phyloP scores from a whole-genome alignment of 768 basidiomycete genomes.

The Cystofilobasidium capitatum region DNA sequence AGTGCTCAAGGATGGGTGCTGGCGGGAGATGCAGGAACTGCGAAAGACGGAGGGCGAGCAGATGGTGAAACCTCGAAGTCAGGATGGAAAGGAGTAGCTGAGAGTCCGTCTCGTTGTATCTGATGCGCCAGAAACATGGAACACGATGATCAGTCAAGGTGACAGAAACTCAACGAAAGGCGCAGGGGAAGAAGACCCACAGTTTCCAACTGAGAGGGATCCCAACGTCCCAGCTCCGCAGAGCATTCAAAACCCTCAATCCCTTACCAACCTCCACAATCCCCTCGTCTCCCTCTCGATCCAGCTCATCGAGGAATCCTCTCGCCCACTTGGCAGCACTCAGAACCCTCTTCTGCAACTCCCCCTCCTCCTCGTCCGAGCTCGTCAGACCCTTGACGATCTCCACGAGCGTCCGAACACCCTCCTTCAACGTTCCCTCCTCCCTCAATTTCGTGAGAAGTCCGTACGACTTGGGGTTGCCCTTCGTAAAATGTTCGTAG shows the following conservation, averaged over 20 bases:
- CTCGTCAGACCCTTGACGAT: not conserved
- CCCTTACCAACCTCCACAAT: constrained; percentile 87
- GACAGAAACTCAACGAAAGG: not conserved
- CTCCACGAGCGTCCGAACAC: constrained; percentile 2
- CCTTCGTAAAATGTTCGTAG: constrained; percentile 32
- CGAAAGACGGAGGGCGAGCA: constrained; percentile 84
- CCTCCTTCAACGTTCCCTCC: not conserved
- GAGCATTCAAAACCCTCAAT: constrained; percentile 86
- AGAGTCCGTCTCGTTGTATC: constrained; percentile 73
- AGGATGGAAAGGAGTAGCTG: constrained; percentile 70
- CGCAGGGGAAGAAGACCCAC: constrained; percentile 54
- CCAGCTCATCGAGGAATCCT: constrained; percentile 83
- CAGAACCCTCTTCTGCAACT: constrained; percentile 21
- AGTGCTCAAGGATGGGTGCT: constrained; percentile 80
- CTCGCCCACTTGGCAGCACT: constrained; percentile 96
- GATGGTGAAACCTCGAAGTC: constrained; percentile 75
- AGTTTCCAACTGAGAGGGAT: constrained; percentile 85
- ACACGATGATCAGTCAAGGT: not conserved
- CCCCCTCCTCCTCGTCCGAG: constrained; percentile 7
- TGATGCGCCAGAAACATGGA: constrained; percentile 37
- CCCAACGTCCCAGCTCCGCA: constrained; percentile 81
- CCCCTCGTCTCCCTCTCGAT: constrained; percentile 58
- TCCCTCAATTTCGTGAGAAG: not conserved
- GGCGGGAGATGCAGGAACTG: constrained; percentile 71
- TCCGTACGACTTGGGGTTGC: not conserved